Evolutionary conservation across 345 rosid genomes (phyloP), one percentile per base, ranked within the genome.

Genomic region (Corymbia maculata): DNA sequence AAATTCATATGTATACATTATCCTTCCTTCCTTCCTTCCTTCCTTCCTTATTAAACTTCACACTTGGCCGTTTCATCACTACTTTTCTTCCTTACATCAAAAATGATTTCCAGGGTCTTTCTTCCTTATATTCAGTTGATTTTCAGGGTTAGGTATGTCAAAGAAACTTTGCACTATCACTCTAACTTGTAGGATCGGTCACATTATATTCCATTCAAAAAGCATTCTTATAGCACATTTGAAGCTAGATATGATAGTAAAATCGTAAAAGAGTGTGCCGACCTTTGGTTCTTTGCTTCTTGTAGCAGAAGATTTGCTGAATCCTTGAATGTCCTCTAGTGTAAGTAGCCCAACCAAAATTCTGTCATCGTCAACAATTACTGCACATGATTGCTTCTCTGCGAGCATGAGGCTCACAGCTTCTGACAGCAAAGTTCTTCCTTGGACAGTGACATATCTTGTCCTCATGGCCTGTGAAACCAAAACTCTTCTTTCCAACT

Each of bases 391-490:
- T 90, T 96, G 99, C 94, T 97, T 97, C 92, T 97, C 99, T 44
- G 68, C 92, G 86, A 97, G 96, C 98, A 97, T 96, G 75, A 95
- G 97, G 85, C 91, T 90, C 90, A 97, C 92, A 52, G 95, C 97
- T 92, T 97, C 98, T 47, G 91, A 91, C 51, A 97, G 94, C 88
- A 91, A 93, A 86, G 97, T 94, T 92, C 89, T 93, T 95, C 93
- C 92, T 87, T 88, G 89, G 85, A 97, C 95, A 36, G 95, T 94
- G 79, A 94, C 95, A 89, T 89, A 97, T 92, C 94, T 95, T 86
- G 97, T 95, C 88, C 97, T 94, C 98, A 97, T 96, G 91, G 97
- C 99, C 88, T 97, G 97, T 70, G 96, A 94, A 89, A 97, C 98
- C 89, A 89, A 91, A 84, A 95, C 86, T 85, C 88, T 93, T 89